A percentile compares a stretch with the other conserved stretches of the same genome.
Evolutionary conservation across 108 stramenopile species (phyloP).

Genomic region (Nannochloropsis oceanica): DNA sequence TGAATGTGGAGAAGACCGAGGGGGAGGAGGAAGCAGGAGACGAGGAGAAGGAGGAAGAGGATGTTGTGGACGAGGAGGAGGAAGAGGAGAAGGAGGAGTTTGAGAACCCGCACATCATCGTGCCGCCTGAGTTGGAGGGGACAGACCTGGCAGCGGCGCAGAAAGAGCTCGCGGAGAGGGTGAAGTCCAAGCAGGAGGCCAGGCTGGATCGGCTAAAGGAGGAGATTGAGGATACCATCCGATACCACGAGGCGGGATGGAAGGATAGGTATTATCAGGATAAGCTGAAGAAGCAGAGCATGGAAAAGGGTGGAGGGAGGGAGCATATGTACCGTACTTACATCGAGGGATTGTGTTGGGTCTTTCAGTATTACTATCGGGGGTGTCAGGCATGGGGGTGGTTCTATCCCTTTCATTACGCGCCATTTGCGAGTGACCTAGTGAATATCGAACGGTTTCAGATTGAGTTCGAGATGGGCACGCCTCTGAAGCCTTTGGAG

Average conservation of each 20-base stretch:
- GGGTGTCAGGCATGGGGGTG: constrained; percentile 90
- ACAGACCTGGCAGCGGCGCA: background rate
- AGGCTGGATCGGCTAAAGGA: background rate
- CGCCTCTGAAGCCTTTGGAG: constrained; percentile 87
- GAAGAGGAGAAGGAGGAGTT: constrained; percentile 30
- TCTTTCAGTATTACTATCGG: constrained; percentile 91
- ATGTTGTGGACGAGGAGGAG: constrained; percentile 33
- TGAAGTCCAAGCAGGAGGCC: background rate
- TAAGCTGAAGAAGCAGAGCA: constrained; percentile 78
- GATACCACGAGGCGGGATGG: constrained; percentile 84
- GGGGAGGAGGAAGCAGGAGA: constrained; percentile 8
- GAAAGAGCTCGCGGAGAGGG: background rate
- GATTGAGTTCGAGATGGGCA: constrained; percentile 53
- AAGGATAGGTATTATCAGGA: constrained; percentile 89
- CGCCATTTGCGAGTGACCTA: constrained; percentile 94
- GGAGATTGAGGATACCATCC: constrained; percentile 41
- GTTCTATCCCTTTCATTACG: constrained; percentile 97
- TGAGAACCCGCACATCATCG: background rate
- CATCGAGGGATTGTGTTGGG: constrained; percentile 94
- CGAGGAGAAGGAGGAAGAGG: constrained; percentile 28
- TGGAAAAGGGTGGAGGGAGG: background rate
- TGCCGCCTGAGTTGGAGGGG: background rate
- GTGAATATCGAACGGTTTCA: constrained; percentile 73
- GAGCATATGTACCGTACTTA: constrained; percentile 52
- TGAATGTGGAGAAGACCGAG: constrained; percentile 32